These are phyloP conservation scores for Gastrolobium villosum DNA, from an alignment of 306 rosid species.

Conservation along the genomic window DNA sequence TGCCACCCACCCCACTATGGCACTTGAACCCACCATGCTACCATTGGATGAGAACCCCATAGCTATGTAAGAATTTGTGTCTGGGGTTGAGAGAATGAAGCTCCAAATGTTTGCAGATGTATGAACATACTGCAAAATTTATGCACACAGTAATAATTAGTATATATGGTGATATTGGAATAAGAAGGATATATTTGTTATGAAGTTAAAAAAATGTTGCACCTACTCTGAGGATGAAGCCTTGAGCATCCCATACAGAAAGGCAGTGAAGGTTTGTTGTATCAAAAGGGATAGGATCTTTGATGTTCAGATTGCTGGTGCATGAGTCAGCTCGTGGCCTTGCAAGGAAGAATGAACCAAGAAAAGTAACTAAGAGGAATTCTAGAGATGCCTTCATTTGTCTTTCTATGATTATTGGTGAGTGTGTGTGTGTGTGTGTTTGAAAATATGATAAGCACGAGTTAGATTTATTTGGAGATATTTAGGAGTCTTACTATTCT, in stretches of 20 bases:
- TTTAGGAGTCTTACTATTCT: slow-evolving; percentile 32
- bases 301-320: slow-evolving; percentile 56
- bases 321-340: slow-evolving; percentile 71
- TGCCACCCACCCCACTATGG: slow-evolving; percentile 82
- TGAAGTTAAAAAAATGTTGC: slow-evolving; percentile 17
- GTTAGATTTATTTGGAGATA: slow-evolving; percentile 24
- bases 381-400: slow-evolving; percentile 49
- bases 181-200: not conserved
- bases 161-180: slow-evolving; percentile 6
- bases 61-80: slow-evolving; percentile 67
- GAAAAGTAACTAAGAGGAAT: slow-evolving; percentile 41
- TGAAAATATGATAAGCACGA: slow-evolving; percentile 32
- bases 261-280: slow-evolving; percentile 68
- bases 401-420: slow-evolving; percentile 35
- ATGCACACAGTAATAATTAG: not conserved
- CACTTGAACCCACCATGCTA: slow-evolving; percentile 78
- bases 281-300: slow-evolving; percentile 58
- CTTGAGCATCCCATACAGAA: slow-evolving; percentile 74
- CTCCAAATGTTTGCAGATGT: slow-evolving; percentile 66
- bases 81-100: slow-evolving; percentile 78
- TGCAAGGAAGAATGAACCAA: slow-evolving; percentile 39
- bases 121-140: slow-evolving; percentile 60
- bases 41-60: slow-evolving; percentile 79
- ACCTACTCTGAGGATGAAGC: slow-evolving; percentile 80
- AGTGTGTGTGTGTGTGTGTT: slow-evolving; percentile 1